Evolutionary conservation across 495 filamentous ascomycete genomes (phyloP), one percentile per base, ranked within the genome.

Genomic region (Aeminium ludgeri): DNA sequence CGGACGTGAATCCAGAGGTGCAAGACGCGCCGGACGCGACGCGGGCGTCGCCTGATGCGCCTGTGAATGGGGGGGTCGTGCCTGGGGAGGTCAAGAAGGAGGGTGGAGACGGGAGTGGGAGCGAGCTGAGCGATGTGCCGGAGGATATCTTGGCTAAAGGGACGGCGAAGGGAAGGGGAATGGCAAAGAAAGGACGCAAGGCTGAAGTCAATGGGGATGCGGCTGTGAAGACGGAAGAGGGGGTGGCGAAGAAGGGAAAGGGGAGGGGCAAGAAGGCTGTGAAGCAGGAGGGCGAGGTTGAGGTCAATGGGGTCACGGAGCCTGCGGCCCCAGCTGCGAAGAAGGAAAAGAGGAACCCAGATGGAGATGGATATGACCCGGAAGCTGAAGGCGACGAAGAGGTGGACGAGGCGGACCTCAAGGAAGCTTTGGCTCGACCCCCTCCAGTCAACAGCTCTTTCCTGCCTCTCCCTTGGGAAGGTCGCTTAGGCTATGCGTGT

Each of bases 381-480:
- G 58, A 66, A 44, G 54, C 44, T 34, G 62, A 62, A 30, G 52
- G 55, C 37, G 59, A 64, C 6, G 59, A 55, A 23, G 56, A 61
- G 23, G 54, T 45, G 11, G 56, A 53, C 19, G 61, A 63, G 27
- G 57, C 53, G 25, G 63, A 67, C 10, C 43, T 61, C 23, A 56
- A 65, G 10, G 64, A 71, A 38, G 63, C 63, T 6, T 59, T 67
- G 15, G 63, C 62, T 0, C 61, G 86, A 23, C 64, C 79, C 8
- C 83, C 83, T 18, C 74, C 85, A 2, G 78, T 92, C 18, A 79
- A 95, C 54, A 93, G 83, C 54, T 73, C 72, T 49, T 85, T 84
- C 54, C 66, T 95, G 12, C 89, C 87, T 2, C 59, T 94, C 12
- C 87, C 84, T 0, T 95, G 87, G 87, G 89, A 85, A 64, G 89